Percentiles rank a stretch among this genome's conserved stretches.
These are phyloP conservation scores for Pseudoperonospora humuli DNA, from an alignment of 352 stramenopile species.

Conservation along the genomic window DNA sequence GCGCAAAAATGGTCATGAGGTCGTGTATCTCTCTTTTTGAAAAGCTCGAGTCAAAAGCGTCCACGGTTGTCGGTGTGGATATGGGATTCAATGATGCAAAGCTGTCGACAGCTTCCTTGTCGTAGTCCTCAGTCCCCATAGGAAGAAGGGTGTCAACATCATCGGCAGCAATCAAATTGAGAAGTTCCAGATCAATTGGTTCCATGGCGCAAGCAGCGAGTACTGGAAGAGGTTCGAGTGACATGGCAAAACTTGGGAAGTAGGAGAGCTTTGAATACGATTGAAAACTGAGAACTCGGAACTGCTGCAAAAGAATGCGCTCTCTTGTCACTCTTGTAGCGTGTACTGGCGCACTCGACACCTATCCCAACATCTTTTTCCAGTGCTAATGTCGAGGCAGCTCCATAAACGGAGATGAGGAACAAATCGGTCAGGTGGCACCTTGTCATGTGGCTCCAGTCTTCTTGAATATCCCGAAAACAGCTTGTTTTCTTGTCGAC, in stretches of 20 bases:
- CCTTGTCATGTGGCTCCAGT: too few relatives aligned
- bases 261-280: constrained; percentile 9
- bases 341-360: constrained; percentile 16
- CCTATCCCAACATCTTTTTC: constrained; percentile 24
- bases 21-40: constrained; percentile 30
- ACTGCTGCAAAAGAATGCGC: too few relatives aligned
- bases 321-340: constrained; percentile 4
- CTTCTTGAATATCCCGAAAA: too few relatives aligned
- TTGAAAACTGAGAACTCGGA: constrained; percentile 28
- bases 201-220: constrained; percentile 16
- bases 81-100: constrained; percentile 28
- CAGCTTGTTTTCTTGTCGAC: too few relatives aligned
- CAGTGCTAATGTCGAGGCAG: constrained; percentile 12
- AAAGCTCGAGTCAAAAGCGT: constrained; percentile 27
- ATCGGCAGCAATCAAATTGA: constrained; percentile 25
- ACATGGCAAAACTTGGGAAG: constrained; percentile 10
- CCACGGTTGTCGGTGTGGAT: constrained; percentile 29
- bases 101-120: constrained; percentile 19
- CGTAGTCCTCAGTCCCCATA: constrained; percentile 5
- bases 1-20: constrained; percentile 29
- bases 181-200: constrained; percentile 28
- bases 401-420: constrained; percentile 4
- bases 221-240: constrained; percentile 31
- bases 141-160: constrained; percentile 7
- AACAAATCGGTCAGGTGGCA: constrained; percentile 10